These are phyloP conservation scores for Xylariaceae sp. DNA, from an alignment of 2,329 filamentous ascomycete species.

Conservation along the genomic window DNA sequence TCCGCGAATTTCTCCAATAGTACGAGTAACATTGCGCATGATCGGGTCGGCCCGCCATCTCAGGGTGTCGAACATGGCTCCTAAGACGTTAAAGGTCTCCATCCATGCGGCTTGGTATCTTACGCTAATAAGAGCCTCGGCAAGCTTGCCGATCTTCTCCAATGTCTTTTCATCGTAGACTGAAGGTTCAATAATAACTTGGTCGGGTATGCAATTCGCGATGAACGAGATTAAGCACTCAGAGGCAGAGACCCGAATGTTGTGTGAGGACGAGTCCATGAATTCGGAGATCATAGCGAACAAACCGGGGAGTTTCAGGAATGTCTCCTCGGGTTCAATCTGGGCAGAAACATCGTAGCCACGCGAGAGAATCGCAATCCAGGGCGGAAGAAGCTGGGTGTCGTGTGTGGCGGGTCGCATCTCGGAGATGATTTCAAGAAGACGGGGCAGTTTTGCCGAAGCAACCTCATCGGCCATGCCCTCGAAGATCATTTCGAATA, in stretches of 20 bases:
- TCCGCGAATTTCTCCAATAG: conserved; percentile 78
- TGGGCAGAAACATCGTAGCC: conserved; percentile 93
- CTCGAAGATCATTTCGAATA: conserved; percentile 95
- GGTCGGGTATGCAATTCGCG: conserved; percentile 79
- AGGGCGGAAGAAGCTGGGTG: conserved; percentile 87
- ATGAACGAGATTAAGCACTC: conserved; percentile 93
- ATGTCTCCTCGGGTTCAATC: conserved; percentile 83
- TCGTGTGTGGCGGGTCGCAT: conserved; percentile 88
- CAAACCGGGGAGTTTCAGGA: conserved; percentile 79
- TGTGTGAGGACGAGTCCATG: conserved; percentile 80
- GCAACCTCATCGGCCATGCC: conserved; percentile 83
- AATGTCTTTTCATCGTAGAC: conserved; percentile 88
- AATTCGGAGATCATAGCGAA: conserved; percentile 77
- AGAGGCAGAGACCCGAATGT: conserved; percentile 89
- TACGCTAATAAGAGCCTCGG: conserved; percentile 72
- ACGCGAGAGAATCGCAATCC: conserved; percentile 91
- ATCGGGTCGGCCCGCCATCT: conserved; percentile 81
- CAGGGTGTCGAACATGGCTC: conserved; percentile 79
- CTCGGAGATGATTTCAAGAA: conserved; percentile 88
- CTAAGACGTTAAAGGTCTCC: conserved; percentile 86
- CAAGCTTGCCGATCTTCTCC: conserved; percentile 70
- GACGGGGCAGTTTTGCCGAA: conserved; percentile 79
- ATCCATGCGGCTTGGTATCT: conserved; percentile 93
- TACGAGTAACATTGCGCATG: conserved; percentile 67
- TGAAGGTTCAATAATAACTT: conserved; percentile 80